Conservation (phyloP, 148 eudicot genomes). For the Beta vulgaris region DNA sequence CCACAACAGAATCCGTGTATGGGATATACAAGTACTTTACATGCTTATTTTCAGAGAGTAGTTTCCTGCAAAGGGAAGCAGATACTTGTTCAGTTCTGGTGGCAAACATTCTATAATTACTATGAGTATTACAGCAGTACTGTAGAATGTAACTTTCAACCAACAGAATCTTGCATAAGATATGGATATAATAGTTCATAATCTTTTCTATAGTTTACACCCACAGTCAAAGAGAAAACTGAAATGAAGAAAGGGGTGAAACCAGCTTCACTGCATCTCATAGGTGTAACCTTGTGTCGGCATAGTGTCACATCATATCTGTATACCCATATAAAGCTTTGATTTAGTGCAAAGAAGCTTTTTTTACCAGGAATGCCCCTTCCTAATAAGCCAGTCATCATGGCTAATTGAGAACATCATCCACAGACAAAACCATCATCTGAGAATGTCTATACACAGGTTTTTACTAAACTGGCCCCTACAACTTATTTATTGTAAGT, state of each 20-base stretch:
- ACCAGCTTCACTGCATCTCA: not conserved
- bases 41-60: slow-evolving; percentile 89
- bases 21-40: slow-evolving; percentile 91
- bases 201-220: not conserved
- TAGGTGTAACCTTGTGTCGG: not conserved
- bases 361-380: not conserved
- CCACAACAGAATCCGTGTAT: slow-evolving; percentile 84
- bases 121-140: not conserved
- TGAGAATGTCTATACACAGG: not conserved
- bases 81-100: not conserved
- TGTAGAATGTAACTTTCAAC: not conserved
- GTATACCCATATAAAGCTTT: not conserved
- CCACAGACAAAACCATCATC: not conserved
- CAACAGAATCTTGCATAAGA: not conserved
- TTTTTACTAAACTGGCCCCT: not conserved
- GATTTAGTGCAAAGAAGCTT: not conserved
- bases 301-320: not conserved
- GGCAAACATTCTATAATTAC: not conserved
- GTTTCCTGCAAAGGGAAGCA: slow-evolving; percentile 51
- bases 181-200: not conserved
- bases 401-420: not conserved
- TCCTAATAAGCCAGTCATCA: not conserved
- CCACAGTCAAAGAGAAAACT: not conserved
- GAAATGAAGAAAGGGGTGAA: not conserved
- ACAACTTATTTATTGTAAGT: not conserved